Base-by-base conservation (phyloP, 805 yeast genomes). In the Candida boidinii region DNA sequence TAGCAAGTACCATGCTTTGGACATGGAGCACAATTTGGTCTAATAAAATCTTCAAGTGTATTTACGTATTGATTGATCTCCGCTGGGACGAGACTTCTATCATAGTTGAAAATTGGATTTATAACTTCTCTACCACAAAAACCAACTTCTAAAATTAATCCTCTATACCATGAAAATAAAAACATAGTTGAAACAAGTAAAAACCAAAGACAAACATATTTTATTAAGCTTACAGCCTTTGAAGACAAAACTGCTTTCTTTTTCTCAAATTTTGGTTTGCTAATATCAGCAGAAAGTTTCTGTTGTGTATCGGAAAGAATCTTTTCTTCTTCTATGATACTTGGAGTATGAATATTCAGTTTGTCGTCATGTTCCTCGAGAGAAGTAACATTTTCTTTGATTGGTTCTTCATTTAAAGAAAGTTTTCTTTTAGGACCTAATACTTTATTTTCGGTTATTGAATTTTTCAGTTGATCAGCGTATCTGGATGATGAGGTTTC, bases 1-100 rank as follows among this genome's bases (percentile, higher is more conserved):
- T 67, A 77, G 55, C 97, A 90, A 28, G 76, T 62, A 0, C 88
- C 92, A 56, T 88, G 80, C 2, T 66, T 69, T 2, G 97, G 97
- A 53, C 97, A 90, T 13, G 73, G 73, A 3, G 75, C 60, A 58
- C 98, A 90, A 1, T 45, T 33, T 3, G 95, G 90, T 29, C 66
- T 70, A 30, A 81, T 53, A 29, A 62, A 51, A 0, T 55, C 47
- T 23, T 79, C 81, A 5, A 68, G 23, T 10, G 43, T 35, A n/a
- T 54, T 46, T 18, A 70, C 37, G 26, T 50, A 42, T 0, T 51
- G 49, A 7, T 43, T 32, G 5, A 49, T n/a, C 1, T 8, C n/a
- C n/a, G n/a, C n/a, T 13, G 2, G 46, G 39, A 26, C 35, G 27
- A 3, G 25, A 19, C 4, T 16, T 26, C 21, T 20, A 17, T 46